These are phyloP conservation scores for Hymenotorrendiella dingleyae DNA, from an alignment of 2,329 filamentous ascomycete species.

Conservation along the genomic window DNA sequence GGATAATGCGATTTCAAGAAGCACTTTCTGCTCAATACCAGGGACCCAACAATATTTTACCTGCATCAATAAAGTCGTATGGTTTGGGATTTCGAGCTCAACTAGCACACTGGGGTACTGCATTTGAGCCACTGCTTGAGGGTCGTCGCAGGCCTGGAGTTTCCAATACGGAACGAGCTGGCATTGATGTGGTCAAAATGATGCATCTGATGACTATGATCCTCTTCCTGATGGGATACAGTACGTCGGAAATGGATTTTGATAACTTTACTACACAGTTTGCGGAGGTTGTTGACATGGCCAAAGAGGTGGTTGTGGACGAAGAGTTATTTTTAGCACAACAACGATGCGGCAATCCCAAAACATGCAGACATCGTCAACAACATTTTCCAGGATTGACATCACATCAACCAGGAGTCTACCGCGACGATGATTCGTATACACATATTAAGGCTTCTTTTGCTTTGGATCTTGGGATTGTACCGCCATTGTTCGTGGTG, in stretches of 20 bases:
- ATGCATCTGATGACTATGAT: conserved; percentile 52
- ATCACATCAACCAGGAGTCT: conserved; percentile 9
- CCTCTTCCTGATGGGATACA: conserved; percentile 55
- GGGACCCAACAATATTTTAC: conserved; percentile 42
- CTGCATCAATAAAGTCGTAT: conserved; percentile 18
- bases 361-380: conserved; percentile 18
- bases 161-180: conserved; percentile 48
- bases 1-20: conserved; percentile 54
- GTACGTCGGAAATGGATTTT: conserved; percentile 51
- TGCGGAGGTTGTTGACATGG: conserved; percentile 49
- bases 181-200: conserved; percentile 58
- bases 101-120: conserved; percentile 48
- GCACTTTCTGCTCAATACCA: conserved; percentile 42
- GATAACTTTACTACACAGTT: conserved; percentile 49
- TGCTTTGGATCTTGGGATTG: conserved; percentile 26
- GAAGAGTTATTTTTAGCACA: conserved; percentile 23
- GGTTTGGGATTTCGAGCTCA: conserved; percentile 41
- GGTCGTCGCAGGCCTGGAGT: conserved; percentile 41
- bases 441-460: conserved; percentile 37
- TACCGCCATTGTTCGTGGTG: conserved; percentile 28
- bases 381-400: conserved; percentile 12
- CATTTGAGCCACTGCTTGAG: conserved; percentile 50
- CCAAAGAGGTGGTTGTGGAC: conserved; percentile 47
- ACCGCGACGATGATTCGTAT: conserved; percentile 13
- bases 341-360: conserved; percentile 13